These are phyloP conservation scores for Eimeria sp. DNA, from an alignment of 169 alveolate species.

Conservation along the genomic window DNA sequence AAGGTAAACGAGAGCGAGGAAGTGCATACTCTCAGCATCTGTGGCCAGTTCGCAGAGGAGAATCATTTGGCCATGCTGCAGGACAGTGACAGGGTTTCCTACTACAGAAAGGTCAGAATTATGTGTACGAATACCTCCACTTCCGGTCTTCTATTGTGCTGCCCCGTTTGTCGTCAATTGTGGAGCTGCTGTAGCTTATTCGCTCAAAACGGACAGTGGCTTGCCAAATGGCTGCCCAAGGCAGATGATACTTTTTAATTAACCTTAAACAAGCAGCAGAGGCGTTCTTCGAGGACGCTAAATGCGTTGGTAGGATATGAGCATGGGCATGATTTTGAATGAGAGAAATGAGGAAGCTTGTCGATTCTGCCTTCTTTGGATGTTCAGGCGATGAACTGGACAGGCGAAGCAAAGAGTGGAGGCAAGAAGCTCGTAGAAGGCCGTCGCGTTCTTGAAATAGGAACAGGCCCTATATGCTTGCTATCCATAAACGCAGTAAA, in stretches of 20 bases:
- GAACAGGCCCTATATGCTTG: constrained; percentile 93
- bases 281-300: neutral
- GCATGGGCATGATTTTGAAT: neutral
- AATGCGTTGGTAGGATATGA: neutral
- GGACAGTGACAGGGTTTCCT: constrained; percentile 70
- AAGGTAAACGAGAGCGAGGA: constrained; percentile 68
- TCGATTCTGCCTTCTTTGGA: neutral
- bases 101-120: constrained; percentile 53
- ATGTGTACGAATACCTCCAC: neutral
- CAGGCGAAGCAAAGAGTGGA: constrained; percentile 34
- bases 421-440: constrained; percentile 77
- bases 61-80: constrained; percentile 73
- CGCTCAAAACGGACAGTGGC: neutral
- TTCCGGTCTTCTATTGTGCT: neutral
- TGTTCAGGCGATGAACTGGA: constrained; percentile 70
- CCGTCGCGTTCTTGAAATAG: constrained; percentile 90
- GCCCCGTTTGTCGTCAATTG: neutral
- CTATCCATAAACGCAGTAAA: constrained; percentile 92
- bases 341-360: neutral
- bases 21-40: constrained; percentile 76
- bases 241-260: neutral
- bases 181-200: neutral
- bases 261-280: neutral
- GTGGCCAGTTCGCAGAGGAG: constrained; percentile 74
- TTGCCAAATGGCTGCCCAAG: neutral